Percentiles rank a stretch among this genome's conserved stretches.
Conservation (phyloP, 2,329 filamentous ascomycete species). For the Colletotrichum navitas region DNA sequence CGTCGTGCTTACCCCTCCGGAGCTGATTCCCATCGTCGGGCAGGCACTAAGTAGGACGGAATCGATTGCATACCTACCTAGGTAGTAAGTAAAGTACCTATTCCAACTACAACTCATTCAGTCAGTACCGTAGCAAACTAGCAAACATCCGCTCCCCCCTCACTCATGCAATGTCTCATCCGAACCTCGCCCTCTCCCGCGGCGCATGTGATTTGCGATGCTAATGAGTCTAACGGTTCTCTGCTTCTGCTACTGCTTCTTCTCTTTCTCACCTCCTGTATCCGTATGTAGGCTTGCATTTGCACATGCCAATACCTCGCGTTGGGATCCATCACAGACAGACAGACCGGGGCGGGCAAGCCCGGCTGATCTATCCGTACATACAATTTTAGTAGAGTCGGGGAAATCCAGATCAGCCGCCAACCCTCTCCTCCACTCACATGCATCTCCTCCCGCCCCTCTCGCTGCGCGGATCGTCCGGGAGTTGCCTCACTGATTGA, state of each 20-base stretch:
- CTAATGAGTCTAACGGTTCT: not conserved
- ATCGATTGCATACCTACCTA: too few relatives aligned
- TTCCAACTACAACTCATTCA: not conserved
- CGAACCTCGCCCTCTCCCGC: not conserved
- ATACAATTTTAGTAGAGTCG: too few relatives aligned
- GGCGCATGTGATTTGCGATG: not conserved
- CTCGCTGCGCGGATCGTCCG: slow-evolving; percentile 36
- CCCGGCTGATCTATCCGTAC: slow-evolving; percentile 7
- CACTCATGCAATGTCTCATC: not conserved
- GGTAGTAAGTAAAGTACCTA: too few relatives aligned
- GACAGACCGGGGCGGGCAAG: not conserved
- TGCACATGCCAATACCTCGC: slow-evolving; percentile 23
- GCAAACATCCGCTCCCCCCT: not conserved
- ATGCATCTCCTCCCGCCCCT: not conserved
- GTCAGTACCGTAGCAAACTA: too few relatives aligned
- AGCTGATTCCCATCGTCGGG: not conserved
- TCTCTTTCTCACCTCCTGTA: not conserved
- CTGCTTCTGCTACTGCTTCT: not conserved
- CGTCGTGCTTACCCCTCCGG: slow-evolving; percentile 10
- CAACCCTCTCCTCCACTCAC: slow-evolving; percentile 20
- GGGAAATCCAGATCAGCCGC: slow-evolving; percentile 14
- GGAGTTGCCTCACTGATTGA: slow-evolving; percentile 25
- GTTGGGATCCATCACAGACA: not conserved
- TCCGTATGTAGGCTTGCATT: not conserved
- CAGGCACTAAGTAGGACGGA: too few relatives aligned